Percentiles rank a stretch among this genome's conserved stretches.
Evolutionary conservation across 208 protist genomes (phyloP).

Genomic region (Crithidia fasciculata): DNA sequence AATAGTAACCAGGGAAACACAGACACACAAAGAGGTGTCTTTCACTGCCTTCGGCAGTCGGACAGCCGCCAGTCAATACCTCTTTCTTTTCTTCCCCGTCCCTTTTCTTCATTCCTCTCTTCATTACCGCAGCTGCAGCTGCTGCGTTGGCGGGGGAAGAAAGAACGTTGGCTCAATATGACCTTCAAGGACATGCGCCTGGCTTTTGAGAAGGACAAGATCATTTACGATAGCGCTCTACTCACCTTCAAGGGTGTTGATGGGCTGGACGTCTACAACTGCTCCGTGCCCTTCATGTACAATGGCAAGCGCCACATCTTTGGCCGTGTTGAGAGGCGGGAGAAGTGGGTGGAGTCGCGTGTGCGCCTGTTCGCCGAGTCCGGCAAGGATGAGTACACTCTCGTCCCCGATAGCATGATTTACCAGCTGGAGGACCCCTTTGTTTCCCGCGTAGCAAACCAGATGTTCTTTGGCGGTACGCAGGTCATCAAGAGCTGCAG

Average conservation of each 20-base stretch:
- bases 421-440: conserved; percentile 60
- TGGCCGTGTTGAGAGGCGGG: conserved; percentile 52
- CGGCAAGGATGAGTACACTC: conserved; percentile 54
- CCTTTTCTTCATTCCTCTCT: too few relatives aligned
- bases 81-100: too few relatives aligned
- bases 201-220: conserved; percentile 51
- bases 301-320: conserved; percentile 49
- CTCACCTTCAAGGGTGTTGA: conserved; percentile 59
- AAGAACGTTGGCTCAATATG: neutral
- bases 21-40: too few relatives aligned
- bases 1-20: too few relatives aligned
- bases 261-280: conserved; percentile 65
- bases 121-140: too few relatives aligned
- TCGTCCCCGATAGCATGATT: conserved; percentile 40
- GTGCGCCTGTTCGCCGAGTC: conserved; percentile 56
- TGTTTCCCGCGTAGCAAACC: conserved; percentile 43
- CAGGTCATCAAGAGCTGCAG: conserved; percentile 50
- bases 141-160: neutral
- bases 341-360: conserved; percentile 60
- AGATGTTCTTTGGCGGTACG: conserved; percentile 55
- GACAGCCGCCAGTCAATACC: too few relatives aligned
- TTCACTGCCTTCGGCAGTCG: too few relatives aligned
- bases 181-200: conserved; percentile 16
- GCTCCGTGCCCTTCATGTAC: conserved; percentile 51
- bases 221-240: conserved; percentile 32